Percentiles rank a stretch among this genome's conserved stretches.
Evolutionary conservation across 169 alveolate genomes (phyloP).

Genomic region (Neospora caninum): DNA sequence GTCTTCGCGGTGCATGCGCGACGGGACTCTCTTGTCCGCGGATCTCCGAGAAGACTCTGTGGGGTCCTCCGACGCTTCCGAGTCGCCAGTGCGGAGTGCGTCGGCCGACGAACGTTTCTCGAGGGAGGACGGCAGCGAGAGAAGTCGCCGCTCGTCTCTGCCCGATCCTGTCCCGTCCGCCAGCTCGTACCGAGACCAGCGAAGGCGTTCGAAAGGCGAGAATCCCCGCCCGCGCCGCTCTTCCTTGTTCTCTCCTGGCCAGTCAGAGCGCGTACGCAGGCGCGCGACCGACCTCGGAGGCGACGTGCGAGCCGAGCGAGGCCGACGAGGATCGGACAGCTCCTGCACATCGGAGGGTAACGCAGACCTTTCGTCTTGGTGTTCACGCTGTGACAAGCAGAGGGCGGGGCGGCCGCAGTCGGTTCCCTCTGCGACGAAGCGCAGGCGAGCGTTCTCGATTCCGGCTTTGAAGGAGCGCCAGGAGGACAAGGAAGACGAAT

Average conservation of each 20-base stretch:
- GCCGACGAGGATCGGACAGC: too few relatives aligned
- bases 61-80: neutral
- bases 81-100: neutral
- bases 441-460: neutral
- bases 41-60: neutral
- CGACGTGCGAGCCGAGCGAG: too few relatives aligned
- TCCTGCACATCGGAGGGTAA: too few relatives aligned
- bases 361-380: too few relatives aligned
- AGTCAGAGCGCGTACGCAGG: too few relatives aligned
- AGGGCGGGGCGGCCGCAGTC: neutral
- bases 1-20: neutral
- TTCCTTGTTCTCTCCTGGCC: too few relatives aligned
- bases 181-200: too few relatives aligned
- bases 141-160: neutral
- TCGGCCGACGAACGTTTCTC: neutral
- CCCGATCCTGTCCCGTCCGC: neutral
- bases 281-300: too few relatives aligned
- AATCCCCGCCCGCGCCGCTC: too few relatives aligned
- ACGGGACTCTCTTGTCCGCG: neutral
- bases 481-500: neutral
- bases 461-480: neutral
- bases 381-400: neutral
- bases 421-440: neutral
- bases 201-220: too few relatives aligned
- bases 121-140: neutral